These are phyloP conservation scores for Blastocladiella emersonii DNA, from an alignment of 371 early-diverging fungal genomes.

Conservation along the genomic window DNA sequence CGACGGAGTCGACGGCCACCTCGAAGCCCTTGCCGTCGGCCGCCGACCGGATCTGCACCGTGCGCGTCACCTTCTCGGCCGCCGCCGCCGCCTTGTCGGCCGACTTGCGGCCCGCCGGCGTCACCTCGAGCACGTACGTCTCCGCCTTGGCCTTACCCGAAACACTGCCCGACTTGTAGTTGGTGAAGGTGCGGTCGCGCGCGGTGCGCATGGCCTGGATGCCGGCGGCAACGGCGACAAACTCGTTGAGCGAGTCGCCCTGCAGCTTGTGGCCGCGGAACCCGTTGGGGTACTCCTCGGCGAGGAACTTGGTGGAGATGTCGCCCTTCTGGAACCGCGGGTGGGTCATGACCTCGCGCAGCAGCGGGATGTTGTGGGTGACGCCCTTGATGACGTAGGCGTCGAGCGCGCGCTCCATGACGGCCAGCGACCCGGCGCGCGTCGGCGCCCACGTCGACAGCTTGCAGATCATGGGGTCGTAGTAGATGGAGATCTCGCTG, in stretches of 20 bases:
- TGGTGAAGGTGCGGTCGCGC: constrained; percentile 28
- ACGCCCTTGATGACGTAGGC: constrained; percentile 83
- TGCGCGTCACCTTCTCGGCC: neutral
- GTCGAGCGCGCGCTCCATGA: constrained; percentile 74
- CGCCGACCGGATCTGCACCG: constrained; percentile 18
- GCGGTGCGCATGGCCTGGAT: constrained; percentile 54
- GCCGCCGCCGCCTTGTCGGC: neutral
- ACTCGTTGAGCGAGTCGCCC: constrained; percentile 34
- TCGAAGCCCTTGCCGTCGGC: constrained; percentile 24
- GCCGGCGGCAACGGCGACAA: constrained; percentile 49
- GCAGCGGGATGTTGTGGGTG: constrained; percentile 86
- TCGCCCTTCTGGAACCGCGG: constrained; percentile 60
- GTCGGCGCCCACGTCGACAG: constrained; percentile 70
- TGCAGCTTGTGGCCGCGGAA: constrained; percentile 50
- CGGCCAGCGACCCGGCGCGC: constrained; percentile 55
- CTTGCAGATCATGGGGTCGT: constrained; percentile 29
- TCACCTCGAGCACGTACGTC: neutral
- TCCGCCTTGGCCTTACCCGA: neutral
- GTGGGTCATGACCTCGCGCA: constrained; percentile 73
- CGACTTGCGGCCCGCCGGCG: neutral
- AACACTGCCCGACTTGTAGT: neutral
- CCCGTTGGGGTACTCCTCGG: constrained; percentile 82
- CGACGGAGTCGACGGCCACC: constrained; percentile 4
- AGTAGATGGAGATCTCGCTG: constrained; percentile 67
- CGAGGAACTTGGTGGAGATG: constrained; percentile 77